phyloP scores from a whole-genome alignment of 495 filamentous ascomycete genomes.

The Daldinia bambusicola region DNA sequence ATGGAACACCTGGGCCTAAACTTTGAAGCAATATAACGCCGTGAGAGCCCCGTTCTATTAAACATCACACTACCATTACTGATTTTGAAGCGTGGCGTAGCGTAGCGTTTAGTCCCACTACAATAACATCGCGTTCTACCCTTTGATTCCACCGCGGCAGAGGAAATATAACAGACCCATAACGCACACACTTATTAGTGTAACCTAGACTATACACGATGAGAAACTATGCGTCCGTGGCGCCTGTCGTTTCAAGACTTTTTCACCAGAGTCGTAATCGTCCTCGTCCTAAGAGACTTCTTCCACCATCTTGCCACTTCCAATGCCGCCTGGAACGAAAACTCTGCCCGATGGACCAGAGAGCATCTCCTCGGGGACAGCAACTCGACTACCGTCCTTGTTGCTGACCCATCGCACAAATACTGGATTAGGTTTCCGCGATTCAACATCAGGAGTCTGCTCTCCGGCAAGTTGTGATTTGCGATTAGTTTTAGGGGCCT shows the following conservation, averaged over 20 bases:
- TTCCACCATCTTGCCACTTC: constrained; percentile 55
- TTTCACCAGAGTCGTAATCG: not conserved
- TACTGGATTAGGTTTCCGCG: constrained; percentile 68
- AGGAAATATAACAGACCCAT: not conserved
- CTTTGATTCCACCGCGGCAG: not conserved
- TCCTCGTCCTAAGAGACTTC: constrained; percentile 50
- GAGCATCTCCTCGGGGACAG: constrained; percentile 86
- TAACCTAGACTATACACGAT: not conserved
- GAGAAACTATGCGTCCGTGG: not conserved
- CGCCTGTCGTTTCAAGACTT: not conserved
- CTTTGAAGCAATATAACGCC: not conserved
- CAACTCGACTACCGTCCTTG: constrained; percentile 71
- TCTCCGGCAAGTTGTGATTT: constrained; percentile 59
- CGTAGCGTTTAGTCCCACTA: not conserved
- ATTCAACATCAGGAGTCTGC: constrained; percentile 63
- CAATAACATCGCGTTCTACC: not conserved
- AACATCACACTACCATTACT: not conserved
- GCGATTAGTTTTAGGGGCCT: constrained; percentile 84
- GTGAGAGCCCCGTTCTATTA: constrained; percentile 2
- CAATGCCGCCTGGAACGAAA: constrained; percentile 57
- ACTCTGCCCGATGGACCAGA: constrained; percentile 71
- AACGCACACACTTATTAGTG: not conserved
- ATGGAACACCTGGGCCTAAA: not conserved
- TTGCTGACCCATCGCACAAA: constrained; percentile 84
- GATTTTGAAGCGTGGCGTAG: not conserved